These are phyloP conservation scores for Jaltomata sinuosa DNA, from an alignment of 257 asterid species.

Conservation along the genomic window DNA sequence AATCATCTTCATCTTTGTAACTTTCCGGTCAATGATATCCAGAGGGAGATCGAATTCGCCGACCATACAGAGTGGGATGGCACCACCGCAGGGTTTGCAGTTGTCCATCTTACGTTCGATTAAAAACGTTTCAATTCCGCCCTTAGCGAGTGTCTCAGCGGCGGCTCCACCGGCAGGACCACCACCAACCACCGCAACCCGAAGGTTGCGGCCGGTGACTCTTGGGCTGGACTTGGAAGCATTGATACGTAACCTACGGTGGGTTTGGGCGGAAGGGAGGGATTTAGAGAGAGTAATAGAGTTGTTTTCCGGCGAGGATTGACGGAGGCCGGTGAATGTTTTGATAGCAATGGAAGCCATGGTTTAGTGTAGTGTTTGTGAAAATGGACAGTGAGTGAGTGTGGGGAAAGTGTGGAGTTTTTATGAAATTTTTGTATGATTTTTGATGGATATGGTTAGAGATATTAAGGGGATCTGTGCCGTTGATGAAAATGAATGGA, in stretches of 20 bases:
- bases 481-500: conserved; percentile 34
- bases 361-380: background rate
- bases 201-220: conserved; percentile 75
- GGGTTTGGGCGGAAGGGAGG: conserved; percentile 6
- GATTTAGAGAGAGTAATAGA: conserved; percentile 17
- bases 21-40: conserved; percentile 79
- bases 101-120: conserved; percentile 83
- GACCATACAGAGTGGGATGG: conserved; percentile 93
- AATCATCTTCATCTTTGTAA: conserved; percentile 93
- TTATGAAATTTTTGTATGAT: conserved; percentile 9
- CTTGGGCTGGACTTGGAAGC: conserved; percentile 77
- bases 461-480: conserved; percentile 24
- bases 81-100: conserved; percentile 97
- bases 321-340: conserved; percentile 88
- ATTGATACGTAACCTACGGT: conserved; percentile 26
- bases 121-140: conserved; percentile 74
- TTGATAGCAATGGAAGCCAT: conserved; percentile 78
- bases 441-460: conserved; percentile 61
- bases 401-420: conserved; percentile 4
- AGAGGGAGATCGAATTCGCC: conserved; percentile 88
- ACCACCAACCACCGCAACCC: conserved; percentile 89
- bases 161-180: conserved; percentile 96
- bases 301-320: conserved; percentile 39
- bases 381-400: conserved; percentile 6
- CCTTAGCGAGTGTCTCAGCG: conserved; percentile 78